Evolutionary conservation across 805 yeast genomes (phyloP), one percentile per base, ranked within the genome.

Genomic region (Sugiyamaella floridensis): DNA sequence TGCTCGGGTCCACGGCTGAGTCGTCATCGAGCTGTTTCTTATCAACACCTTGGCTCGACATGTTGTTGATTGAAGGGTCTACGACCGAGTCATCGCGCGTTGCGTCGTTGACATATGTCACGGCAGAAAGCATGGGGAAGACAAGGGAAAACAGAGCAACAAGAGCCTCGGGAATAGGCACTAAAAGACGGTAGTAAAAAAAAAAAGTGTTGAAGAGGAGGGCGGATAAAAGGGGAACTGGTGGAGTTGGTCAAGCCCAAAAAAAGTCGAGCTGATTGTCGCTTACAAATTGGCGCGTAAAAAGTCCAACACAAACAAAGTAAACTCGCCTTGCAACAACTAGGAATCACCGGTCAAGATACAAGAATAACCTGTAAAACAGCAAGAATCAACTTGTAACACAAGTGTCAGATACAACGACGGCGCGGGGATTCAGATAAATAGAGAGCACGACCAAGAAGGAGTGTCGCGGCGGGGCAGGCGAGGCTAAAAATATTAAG

Each of bases 71-170:
- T 3, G n/a, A 11, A 11, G 37, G 37, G 37, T 32, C 37, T 32
- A 32, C 37, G n/a, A 11, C n/a, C 37, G 37, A 10, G 37, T 32
- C 37, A 14, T 32, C 37, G n/a, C 37, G 37, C 37, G 37, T 32
- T 14, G 37, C 37, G 37, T 32, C 37, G n/a, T 32, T 32, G n/a
- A 32, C 26, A 26, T 45, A 45, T 9, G 48, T 45, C 48, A 45
- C 32, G 40, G 48, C 29, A 19, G 48, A 45, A 11, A 45, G 48
- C 48, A 45, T 45, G 15, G 26, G 41, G 8, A 40, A 34, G 47
- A 20, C n/a, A n/a, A n/a, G n/a, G n/a, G n/a, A n/a, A n/a, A n/a
- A n/a, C n/a, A n/a, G n/a, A n/a, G n/a, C n/a, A n/a, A n/a, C n/a
- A n/a, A n/a, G n/a, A n/a, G n/a, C n/a, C n/a, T n/a, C n/a, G n/a